Evolutionary conservation across 192 early-diverging fungal species (phyloP).

Genomic region (Haplosporangium gracile): DNA sequence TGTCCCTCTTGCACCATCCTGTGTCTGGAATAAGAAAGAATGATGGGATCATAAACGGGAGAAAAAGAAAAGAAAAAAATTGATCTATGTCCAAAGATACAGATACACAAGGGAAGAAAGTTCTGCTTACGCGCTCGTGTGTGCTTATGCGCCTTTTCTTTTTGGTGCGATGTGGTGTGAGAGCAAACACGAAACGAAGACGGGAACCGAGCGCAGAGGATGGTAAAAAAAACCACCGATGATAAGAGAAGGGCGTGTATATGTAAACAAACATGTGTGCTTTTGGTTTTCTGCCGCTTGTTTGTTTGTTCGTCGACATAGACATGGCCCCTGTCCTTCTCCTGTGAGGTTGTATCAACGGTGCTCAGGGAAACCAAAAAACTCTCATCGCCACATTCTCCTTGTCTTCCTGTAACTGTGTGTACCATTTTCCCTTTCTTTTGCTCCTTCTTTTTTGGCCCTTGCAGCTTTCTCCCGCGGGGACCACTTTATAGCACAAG

Average conservation of each 20-base stretch:
- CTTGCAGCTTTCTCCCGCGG: not conserved
- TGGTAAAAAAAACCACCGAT: not conserved
- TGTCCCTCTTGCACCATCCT: slow-evolving; percentile 3
- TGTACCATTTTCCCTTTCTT: not conserved
- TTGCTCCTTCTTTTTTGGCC: not conserved
- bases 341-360: not conserved
- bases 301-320: not conserved
- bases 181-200: not conserved
- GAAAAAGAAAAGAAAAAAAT: not conserved
- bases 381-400: not conserved
- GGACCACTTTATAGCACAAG: not conserved
- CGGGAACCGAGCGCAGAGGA: not conserved
- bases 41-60: not conserved
- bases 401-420: not conserved
- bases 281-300: not conserved
- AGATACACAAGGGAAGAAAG: not conserved
- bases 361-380: not conserved
- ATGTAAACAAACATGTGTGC: not conserved
- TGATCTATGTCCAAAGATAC: not conserved
- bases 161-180: not conserved
- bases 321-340: not conserved
- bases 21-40: not conserved
- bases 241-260: not conserved
- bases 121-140: not conserved
- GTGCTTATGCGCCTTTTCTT: not conserved